Evolutionary conservation across 164 flowering plant species (phyloP), one percentile per base, ranked within the genome.

Genomic region (Stephania yunnanensis): DNA sequence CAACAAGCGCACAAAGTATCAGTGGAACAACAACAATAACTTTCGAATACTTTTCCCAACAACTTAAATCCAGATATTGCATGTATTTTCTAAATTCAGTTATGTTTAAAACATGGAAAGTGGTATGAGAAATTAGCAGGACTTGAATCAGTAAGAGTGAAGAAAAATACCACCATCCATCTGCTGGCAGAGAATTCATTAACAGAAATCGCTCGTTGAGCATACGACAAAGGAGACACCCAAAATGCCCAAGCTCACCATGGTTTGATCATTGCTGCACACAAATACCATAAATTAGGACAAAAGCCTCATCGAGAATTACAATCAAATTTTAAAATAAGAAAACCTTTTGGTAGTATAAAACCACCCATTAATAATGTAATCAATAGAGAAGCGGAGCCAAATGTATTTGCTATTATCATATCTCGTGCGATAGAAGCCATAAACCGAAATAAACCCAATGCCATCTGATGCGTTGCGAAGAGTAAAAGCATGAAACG

Each of bases 241-340:
- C 97, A 95, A 80, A 78, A 92, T 22, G 80, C 97, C 97, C 97
- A 95, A 13, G 75, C 25, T 97, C 95, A 91, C 97, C 97, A 91
- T 58, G 89, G 88, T 81, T 86, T 89, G 73, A 91, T 90, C 80
- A 65, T 74, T 9, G 44, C 97, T 92, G 85, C 71, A 78, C 75
- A 42, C 71, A 48, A 73, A 46, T 74, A 29, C 64, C 7, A 46
- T 13, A 1, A 48, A 71, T 50, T 67, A 69, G 13, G 42, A 69
- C 29, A 69, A 36, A 77, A 71, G 29, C 5, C 30, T 1, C 20
- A 25, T 17, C 5, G 36, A n/a, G 46, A 10, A 8, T 2, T 44
- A 70, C 69, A 7, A 52, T 20, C 22, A 20, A 25, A 44, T 45
- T 71, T 29, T 68, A 50, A 31, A 58, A 52, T 65, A 61, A 10